These are phyloP conservation scores for Pulchroboletus neoregius DNA, from an alignment of 1,284 basidiomycete species.

Conservation along the genomic window DNA sequence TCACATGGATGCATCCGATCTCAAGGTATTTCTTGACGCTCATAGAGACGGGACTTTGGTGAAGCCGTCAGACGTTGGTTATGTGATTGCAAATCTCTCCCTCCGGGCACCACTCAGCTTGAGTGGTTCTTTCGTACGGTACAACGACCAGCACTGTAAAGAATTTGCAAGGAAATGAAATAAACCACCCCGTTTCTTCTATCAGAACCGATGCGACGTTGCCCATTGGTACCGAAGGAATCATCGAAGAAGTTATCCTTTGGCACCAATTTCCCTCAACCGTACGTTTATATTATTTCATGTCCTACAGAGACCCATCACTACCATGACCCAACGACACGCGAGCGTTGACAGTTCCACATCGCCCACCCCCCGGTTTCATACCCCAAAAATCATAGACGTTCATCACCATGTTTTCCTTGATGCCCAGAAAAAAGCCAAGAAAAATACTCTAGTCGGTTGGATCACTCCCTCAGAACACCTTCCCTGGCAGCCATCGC, in stretches of 20 bases:
- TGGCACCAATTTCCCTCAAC: not conserved
- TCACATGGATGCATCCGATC: constrained; percentile 50
- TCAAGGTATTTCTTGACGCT: constrained; percentile 57
- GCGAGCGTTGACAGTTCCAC: not conserved
- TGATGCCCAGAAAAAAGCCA: constrained; percentile 42
- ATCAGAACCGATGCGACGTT: constrained; percentile 18
- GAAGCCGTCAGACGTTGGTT: constrained; percentile 65
- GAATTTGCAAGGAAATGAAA: constrained; percentile 42
- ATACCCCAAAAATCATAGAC: constrained; percentile 46
- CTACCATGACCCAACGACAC: constrained; percentile 16
- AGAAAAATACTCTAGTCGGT: constrained; percentile 45
- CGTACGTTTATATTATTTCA: constrained; percentile 3
- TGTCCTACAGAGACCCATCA: not conserved
- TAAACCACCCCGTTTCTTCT: constrained; percentile 8
- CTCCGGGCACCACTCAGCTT: constrained; percentile 53
- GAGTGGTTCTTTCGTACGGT: constrained; percentile 73
- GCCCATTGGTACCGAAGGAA: constrained; percentile 11
- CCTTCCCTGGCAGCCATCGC: constrained; percentile 59
- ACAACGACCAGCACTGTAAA: constrained; percentile 62
- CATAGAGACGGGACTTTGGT: constrained; percentile 64
- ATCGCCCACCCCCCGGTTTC: not conserved
- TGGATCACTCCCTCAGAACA: constrained; percentile 59
- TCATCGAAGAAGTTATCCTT: constrained; percentile 14
- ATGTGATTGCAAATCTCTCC: constrained; percentile 70
- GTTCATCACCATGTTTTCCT: constrained; percentile 73